These are phyloP conservation scores for Mycena albidolilacea DNA, from an alignment of 768 basidiomycete genomes.

Conservation along the genomic window DNA sequence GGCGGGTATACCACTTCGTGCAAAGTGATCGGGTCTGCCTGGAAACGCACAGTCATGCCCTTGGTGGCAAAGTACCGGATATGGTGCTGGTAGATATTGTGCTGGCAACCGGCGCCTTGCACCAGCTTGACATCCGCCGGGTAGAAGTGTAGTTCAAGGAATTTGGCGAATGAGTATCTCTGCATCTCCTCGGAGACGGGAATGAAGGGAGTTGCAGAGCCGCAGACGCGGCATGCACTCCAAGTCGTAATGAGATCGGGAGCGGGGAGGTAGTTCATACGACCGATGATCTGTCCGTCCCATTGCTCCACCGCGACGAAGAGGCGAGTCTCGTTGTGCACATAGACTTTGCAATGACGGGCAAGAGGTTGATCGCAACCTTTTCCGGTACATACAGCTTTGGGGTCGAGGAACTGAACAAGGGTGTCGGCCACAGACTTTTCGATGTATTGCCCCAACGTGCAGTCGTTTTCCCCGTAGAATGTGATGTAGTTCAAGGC, in stretches of 20 bases:
- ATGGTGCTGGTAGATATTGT: slow-evolving; percentile 95
- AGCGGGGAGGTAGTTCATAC: slow-evolving; percentile 65
- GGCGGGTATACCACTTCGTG: slow-evolving; percentile 94
- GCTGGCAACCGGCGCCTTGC: slow-evolving; percentile 91
- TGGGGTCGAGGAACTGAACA: slow-evolving; percentile 78
- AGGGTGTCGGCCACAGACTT: slow-evolving; percentile 78
- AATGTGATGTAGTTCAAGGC: slow-evolving; percentile 82
- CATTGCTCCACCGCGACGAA: slow-evolving; percentile 92
- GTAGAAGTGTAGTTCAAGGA: slow-evolving; percentile 96
- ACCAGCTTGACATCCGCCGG: slow-evolving; percentile 88
- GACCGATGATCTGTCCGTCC: slow-evolving; percentile 82
- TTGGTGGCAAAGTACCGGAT: slow-evolving; percentile 90
- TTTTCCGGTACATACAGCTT: slow-evolving; percentile 86
- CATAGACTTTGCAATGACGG: slow-evolving; percentile 91
- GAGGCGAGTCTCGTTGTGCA: slow-evolving; percentile 89
- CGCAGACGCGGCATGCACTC: slow-evolving; percentile 88
- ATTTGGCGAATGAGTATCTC: slow-evolving; percentile 95
- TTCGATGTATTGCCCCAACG: slow-evolving; percentile 95
- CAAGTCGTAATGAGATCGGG: slow-evolving; percentile 91
- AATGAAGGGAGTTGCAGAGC: slow-evolving; percentile 88
- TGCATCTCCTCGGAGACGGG: slow-evolving; percentile 94
- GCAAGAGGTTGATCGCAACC: slow-evolving; percentile 86
- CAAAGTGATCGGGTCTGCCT: slow-evolving; percentile 84
- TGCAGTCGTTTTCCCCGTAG: slow-evolving; percentile 94
- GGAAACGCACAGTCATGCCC: slow-evolving; percentile 90